A percentile compares a stretch with the other conserved stretches of the same genome.
Evolutionary conservation across 2,329 filamentous ascomycete genomes (phyloP).

Genomic region (Diaporthe longicolla): DNA sequence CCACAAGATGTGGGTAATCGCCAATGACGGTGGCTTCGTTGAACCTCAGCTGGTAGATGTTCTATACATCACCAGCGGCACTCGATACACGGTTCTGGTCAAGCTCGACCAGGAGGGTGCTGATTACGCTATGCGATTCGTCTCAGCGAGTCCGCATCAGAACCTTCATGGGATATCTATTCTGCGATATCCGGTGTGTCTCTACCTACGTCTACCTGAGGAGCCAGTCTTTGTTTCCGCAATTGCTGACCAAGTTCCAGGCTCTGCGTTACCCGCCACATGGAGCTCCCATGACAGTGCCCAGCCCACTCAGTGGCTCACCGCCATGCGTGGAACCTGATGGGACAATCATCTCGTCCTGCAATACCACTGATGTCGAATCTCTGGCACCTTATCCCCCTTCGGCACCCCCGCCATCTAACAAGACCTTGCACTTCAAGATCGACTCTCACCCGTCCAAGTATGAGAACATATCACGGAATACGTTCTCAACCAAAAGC

Average conservation of each 20-base stretch:
- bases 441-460: neutral
- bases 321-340: neutral
- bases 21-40: neutral
- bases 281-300: neutral
- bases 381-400: neutral
- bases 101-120: neutral
- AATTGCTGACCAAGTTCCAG: neutral
- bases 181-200: neutral
- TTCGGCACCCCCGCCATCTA: neutral
- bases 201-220: no score
- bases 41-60: neutral
- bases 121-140: neutral
- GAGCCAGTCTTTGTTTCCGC: no score
- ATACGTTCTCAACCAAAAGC: neutral
- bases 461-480: neutral
- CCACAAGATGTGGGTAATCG: neutral
- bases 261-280: neutral
- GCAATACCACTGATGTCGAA: no score
- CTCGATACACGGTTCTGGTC: neutral
- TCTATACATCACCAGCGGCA: neutral
- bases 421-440: neutral
- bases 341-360: neutral
- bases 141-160: neutral
- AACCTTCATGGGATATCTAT: neutral
- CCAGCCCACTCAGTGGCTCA: neutral